Conservation (phyloP, 1,139 yeast genomes). For the Geotrichum citri-aurantii region DNA sequence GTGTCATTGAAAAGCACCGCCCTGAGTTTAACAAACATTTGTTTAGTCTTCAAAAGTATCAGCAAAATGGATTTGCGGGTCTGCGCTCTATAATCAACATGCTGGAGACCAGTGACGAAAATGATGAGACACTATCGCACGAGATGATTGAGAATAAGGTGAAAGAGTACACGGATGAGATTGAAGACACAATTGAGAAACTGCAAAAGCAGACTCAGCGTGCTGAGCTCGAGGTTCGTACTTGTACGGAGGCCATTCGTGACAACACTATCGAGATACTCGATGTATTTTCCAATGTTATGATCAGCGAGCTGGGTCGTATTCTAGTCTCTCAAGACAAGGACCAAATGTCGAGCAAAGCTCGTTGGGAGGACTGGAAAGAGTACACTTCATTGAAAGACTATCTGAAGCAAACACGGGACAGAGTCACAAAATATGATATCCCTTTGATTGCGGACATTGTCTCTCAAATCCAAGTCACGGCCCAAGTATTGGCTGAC, state of each 20-base stretch:
- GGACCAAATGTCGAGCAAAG: slow-evolving; percentile 25
- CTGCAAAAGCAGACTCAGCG: slow-evolving; percentile 31
- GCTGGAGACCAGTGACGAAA: neutral
- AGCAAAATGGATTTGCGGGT: slow-evolving; percentile 16
- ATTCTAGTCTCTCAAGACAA: slow-evolving; percentile 26
- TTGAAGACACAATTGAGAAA: slow-evolving; percentile 29
- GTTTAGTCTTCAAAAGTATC: slow-evolving; percentile 23
- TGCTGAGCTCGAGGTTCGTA: slow-evolving; percentile 32
- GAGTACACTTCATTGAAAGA: slow-evolving; percentile 56
- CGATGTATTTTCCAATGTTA: slow-evolving; percentile 38
- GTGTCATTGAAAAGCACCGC: slow-evolving; percentile 21
- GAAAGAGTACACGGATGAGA: slow-evolving; percentile 26
- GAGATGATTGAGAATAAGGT: slow-evolving; percentile 27
- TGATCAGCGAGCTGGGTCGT: slow-evolving; percentile 36
- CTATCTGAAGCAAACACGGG: slow-evolving; percentile 50
- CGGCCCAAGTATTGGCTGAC: slow-evolving; percentile 52
- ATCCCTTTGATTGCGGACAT: slow-evolving; percentile 50
- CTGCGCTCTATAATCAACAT: slow-evolving; percentile 1
- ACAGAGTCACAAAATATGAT: slow-evolving; percentile 46
- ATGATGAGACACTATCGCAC: slow-evolving; percentile 22
- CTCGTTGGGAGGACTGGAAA: slow-evolving; percentile 63
- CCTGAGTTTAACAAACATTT: slow-evolving; percentile 28
- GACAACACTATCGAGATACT: slow-evolving; percentile 35
- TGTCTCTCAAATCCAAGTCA: slow-evolving; percentile 52
- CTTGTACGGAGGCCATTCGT: slow-evolving; percentile 34